phyloP scores from a whole-genome alignment of 257 asterid genomes.

The Fraxinus americana region DNA sequence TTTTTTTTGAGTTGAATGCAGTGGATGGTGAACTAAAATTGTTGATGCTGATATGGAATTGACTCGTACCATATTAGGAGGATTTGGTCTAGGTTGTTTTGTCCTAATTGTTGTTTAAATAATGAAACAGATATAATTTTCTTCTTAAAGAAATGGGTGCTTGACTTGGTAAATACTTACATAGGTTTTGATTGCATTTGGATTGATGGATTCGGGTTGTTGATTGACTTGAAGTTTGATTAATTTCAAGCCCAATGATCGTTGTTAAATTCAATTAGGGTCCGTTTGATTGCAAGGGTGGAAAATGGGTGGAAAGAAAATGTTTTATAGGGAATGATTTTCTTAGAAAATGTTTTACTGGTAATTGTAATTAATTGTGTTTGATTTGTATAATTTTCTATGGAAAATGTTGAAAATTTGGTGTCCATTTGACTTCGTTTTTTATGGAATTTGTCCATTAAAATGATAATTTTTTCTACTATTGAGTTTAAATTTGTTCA shows the following conservation, averaged over 20 bases:
- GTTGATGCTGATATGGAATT: not conserved
- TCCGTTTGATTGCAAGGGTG: too few species aligned
- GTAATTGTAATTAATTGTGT: too few species aligned
- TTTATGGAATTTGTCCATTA: too few species aligned
- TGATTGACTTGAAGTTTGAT: not conserved
- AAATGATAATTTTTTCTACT: too few species aligned
- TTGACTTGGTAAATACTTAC: not conserved
- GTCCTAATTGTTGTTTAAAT: not conserved
- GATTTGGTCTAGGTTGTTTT: not conserved
- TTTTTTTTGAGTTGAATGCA: not conserved
- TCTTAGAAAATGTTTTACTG: too few species aligned
- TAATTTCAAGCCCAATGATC: not conserved
- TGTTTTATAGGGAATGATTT: too few species aligned
- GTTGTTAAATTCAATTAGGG: too few species aligned
- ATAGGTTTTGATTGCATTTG: not conserved
- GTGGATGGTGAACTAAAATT: conserved; percentile 1
- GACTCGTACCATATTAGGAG: not conserved
- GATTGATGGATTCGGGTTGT: not conserved
- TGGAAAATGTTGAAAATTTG: too few species aligned
- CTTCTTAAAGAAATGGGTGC: not conserved
- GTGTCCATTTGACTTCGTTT: too few species aligned
- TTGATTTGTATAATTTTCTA: too few species aligned
- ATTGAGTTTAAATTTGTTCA: too few species aligned
- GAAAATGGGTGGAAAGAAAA: too few species aligned
- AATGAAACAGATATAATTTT: not conserved